Conservation (phyloP, 441 rosid genomes). For the Kokia cookei region DNA sequence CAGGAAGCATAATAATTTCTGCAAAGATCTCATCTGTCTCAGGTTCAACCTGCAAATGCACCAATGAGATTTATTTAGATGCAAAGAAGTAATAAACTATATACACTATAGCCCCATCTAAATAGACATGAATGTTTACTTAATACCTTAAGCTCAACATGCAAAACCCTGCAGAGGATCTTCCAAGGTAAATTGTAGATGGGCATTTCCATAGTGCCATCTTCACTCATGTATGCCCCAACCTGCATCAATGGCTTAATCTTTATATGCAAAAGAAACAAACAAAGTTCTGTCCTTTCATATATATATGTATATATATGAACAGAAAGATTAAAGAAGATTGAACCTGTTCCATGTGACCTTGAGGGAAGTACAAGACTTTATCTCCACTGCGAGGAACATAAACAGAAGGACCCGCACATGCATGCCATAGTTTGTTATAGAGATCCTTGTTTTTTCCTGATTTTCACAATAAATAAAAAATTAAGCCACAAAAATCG, state of each 20-base stretch:
- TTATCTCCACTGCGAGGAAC: slow-evolving; percentile 38
- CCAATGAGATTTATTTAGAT: neutral
- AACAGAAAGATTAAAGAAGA: neutral
- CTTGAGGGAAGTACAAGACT: slow-evolving; percentile 55
- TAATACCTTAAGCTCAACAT: slow-evolving; percentile 37
- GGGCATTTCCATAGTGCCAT: slow-evolving; percentile 41
- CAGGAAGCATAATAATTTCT: slow-evolving; percentile 38
- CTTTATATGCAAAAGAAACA: neutral
- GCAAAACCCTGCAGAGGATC: slow-evolving; percentile 42
- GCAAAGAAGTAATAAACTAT: neutral
- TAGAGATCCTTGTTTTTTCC: slow-evolving; percentile 17
- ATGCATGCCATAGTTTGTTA: slow-evolving; percentile 42
- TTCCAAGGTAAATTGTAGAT: slow-evolving; percentile 39
- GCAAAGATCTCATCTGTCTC: slow-evolving; percentile 54
- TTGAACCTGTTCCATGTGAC: slow-evolving; percentile 58
- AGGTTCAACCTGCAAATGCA: slow-evolving; percentile 39
- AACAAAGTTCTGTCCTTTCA: neutral
- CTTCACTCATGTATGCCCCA: slow-evolving; percentile 28
- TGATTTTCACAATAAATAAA: slow-evolving; percentile 12
- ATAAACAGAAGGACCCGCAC: slow-evolving; percentile 44
- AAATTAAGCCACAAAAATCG: neutral
- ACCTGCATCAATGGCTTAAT: slow-evolving; percentile 22
- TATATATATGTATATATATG: no score
- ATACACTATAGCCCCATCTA: neutral
- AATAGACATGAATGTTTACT: neutral